phyloP scores from a whole-genome alignment of 805 yeast species.

The Metschnikowia sp. region DNA sequence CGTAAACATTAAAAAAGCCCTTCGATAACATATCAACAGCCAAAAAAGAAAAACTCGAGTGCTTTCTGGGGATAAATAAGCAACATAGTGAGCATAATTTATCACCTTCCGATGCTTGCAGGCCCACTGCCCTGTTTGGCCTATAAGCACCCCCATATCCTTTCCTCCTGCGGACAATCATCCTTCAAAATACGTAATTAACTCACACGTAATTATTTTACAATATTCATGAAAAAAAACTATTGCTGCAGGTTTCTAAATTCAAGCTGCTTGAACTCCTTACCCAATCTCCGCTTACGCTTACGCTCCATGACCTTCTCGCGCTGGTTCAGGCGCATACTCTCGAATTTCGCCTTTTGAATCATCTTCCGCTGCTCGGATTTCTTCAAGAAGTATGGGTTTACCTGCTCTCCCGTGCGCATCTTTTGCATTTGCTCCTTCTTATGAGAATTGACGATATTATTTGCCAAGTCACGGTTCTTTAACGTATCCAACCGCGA shows the following conservation, averaged over 20 bases:
- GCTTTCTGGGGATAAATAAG: no score
- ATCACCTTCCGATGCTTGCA: no score
- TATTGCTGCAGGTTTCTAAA: slow-evolving; percentile 19
- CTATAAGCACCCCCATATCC: no score
- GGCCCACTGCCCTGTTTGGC: no score
- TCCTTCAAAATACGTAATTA: no score
- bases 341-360: slow-evolving; percentile 74
- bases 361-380: slow-evolving; percentile 70
- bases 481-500: slow-evolving; percentile 66
- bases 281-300: slow-evolving; percentile 80
- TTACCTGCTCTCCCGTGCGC: slow-evolving; percentile 47
- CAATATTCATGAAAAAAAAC: neutral
- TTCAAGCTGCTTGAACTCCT: slow-evolving; percentile 61
- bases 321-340: slow-evolving; percentile 67
- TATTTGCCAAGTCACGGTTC: slow-evolving; percentile 70
- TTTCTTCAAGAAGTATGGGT: slow-evolving; percentile 58
- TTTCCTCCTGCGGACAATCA: no score
- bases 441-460: slow-evolving; percentile 61
- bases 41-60: no score
- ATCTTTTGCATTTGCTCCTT: slow-evolving; percentile 44
- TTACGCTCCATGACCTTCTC: slow-evolving; percentile 83
- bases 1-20: no score
- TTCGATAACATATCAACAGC: no score
- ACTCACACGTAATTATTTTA: no score
- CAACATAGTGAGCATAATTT: no score